Conservation (phyloP, 257 asterid genomes). For the Lavandula angustifolia region DNA sequence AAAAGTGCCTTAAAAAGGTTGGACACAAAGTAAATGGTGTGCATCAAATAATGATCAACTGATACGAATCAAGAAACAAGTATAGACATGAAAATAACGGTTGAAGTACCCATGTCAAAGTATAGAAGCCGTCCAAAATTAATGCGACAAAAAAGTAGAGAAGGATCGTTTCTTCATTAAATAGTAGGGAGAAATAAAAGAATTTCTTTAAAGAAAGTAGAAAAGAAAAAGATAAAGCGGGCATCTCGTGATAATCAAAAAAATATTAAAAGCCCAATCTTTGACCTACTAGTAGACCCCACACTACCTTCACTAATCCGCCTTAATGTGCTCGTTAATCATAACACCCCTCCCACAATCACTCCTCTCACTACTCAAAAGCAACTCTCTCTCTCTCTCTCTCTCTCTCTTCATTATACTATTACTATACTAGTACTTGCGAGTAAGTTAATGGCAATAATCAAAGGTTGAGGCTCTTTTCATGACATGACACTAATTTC, state of each 20-base stretch:
- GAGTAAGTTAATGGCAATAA: conserved; percentile 17
- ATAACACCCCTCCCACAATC: conserved; percentile 30
- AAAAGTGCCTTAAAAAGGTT: too few relatives aligned
- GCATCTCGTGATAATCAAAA: conserved; percentile 39
- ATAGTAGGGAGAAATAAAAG: background rate
- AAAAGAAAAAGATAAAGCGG: conserved; percentile 33
- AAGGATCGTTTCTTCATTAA: too few relatives aligned
- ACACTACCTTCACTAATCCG: conserved; percentile 35
- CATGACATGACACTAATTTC: conserved; percentile 37
- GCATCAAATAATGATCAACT: too few relatives aligned
- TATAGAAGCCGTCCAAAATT: too few relatives aligned
- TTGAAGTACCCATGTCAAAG: too few relatives aligned
- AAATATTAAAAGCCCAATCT: conserved; percentile 31
- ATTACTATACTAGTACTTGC: background rate
- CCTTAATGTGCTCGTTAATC: conserved; percentile 45
- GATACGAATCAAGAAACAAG: too few relatives aligned
- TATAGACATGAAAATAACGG: too few relatives aligned
- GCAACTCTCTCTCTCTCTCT: conserved; percentile 11
- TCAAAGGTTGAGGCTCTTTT: conserved; percentile 28
- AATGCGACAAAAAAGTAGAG: too few relatives aligned
- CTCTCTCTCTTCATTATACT: background rate
- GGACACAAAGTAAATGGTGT: too few relatives aligned
- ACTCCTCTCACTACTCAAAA: background rate
- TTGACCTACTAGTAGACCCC: conserved; percentile 35
- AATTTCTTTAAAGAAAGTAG: background rate